Evolutionary conservation across 345 rosid genomes (phyloP), one percentile per base, ranked within the genome.

Genomic region (Eucalyptus regnans): DNA sequence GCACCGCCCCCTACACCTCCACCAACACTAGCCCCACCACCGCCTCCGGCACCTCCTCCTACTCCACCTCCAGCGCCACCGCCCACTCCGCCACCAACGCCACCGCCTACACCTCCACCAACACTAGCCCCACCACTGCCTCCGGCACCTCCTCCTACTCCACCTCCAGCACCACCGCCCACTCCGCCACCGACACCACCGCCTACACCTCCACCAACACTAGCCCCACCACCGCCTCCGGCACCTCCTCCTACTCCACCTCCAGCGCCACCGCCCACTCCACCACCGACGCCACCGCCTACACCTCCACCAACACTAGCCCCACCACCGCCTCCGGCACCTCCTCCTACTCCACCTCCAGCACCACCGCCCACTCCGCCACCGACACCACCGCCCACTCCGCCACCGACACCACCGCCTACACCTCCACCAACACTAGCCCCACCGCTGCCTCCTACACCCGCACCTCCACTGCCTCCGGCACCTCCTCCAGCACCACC

Each of bases 141-240:
- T 1, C 79, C 79, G 31, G 56, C 56, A 51, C 79, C 79, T 0
- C 60, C 27, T 41, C 41, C 41, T 41, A 23, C 66, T 31, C 80
- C 80, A 31, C 23, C 80, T 1, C 62, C 62, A 0, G 12, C 62
- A 0, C 25, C 1, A 0, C 60, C 60, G 11, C 56, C 56, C 4
- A 41, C 41, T 64, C 76, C 76, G 7, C 76, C 76, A 1, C 79
- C 79, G 31, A 22, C 56, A 51, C 79, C 79, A 0, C 22, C 4
- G 7, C 56, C 56, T 1, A 22, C 80, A 31, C 23, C 79, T 7
- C 43, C 22, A 9, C 33, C 33, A 33, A 33, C 33, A 33, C 33
- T 33, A 6, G 20, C 54, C 14, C 54, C 79, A 3, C 41, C 66
- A 10, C 13, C 31, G 7, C 76, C 76, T 1, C 79, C 79, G 16